phyloP scores from a whole-genome alignment of 2,329 filamentous ascomycete genomes.

The Talaromyces sp. region DNA sequence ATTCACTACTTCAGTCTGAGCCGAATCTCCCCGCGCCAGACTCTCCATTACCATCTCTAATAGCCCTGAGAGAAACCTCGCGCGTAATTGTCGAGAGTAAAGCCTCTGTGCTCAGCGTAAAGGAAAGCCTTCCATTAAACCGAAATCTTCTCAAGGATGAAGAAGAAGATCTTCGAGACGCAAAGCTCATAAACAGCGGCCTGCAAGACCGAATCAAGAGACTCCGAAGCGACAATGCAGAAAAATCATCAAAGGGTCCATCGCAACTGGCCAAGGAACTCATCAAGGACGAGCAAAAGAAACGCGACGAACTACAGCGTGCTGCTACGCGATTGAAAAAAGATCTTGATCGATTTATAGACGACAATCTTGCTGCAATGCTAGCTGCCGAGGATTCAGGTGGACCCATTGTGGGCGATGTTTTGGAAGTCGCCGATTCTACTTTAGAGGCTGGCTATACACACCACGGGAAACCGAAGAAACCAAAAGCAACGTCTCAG shows the following conservation, averaged over 20 bases:
- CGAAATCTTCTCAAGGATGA: constrained; percentile 40
- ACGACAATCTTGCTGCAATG: constrained; percentile 65
- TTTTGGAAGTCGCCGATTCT: constrained; percentile 58
- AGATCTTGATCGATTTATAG: constrained; percentile 65
- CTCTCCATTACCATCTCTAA: constrained; percentile 64
- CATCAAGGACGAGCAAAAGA: constrained; percentile 55
- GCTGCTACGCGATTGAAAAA: constrained; percentile 58
- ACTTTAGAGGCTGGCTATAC: constrained; percentile 50
- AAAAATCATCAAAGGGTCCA: constrained; percentile 53
- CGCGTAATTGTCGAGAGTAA: constrained; percentile 61
- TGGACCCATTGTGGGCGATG: constrained; percentile 73
- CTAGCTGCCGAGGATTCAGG: constrained; percentile 78
- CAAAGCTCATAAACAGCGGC: constrained; percentile 40
- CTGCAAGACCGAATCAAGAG: constrained; percentile 54
- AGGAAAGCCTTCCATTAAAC: constrained; percentile 33
- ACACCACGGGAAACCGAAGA: constrained; percentile 44
- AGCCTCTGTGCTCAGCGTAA: constrained; percentile 47
- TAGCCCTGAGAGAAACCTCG: constrained; percentile 65
- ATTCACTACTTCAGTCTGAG: constrained; percentile 54
- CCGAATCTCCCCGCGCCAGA: constrained; percentile 62
- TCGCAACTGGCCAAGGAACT: constrained; percentile 59
- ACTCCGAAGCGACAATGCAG: constrained; percentile 54
- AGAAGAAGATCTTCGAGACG: constrained; percentile 44
- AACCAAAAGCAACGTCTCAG: constrained; percentile 22
- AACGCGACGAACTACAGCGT: constrained; percentile 55